Percentiles rank a stretch among this genome's conserved stretches.
phyloP scores from a whole-genome alignment of 1,139 yeast species.

The Hemisphaericaspora xylofermentans region DNA sequence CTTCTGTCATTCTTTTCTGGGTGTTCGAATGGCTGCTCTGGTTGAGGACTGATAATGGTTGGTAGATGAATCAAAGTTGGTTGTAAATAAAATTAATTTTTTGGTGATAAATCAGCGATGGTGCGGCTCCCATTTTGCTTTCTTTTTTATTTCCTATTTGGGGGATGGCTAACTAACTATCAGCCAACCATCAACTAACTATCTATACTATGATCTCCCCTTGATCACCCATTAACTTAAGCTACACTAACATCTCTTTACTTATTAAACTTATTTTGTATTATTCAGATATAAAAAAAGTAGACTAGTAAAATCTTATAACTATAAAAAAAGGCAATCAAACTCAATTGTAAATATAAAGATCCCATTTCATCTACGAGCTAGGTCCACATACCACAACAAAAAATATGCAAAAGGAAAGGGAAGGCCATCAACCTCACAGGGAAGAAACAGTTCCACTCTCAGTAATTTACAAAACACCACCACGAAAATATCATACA shows the following conservation, averaged over 20 bases:
- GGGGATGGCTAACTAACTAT: neutral
- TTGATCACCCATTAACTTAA: too few relatives aligned
- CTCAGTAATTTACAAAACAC: conserved; percentile 6
- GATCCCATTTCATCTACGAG: too few relatives aligned
- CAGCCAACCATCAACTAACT: neutral
- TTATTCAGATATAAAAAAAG: too few relatives aligned
- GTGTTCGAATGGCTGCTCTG: neutral
- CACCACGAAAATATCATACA: conserved; percentile 2
- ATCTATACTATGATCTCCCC: neutral
- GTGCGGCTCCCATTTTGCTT: conserved; percentile 3
- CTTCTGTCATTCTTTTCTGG: neutral
- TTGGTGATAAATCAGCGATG: too few relatives aligned
- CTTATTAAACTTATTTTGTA: too few relatives aligned
- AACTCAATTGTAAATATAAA: too few relatives aligned
- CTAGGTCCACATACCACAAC: neutral
- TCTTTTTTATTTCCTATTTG: neutral
- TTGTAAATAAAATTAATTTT: too few relatives aligned
- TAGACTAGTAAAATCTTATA: too few relatives aligned
- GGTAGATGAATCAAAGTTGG: neutral
- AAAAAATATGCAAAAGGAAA: conserved; percentile 1
- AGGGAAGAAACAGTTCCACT: neutral
- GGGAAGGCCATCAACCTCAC: too few relatives aligned
- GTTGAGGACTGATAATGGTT: neutral
- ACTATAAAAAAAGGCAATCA: too few relatives aligned
- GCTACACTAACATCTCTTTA: too few relatives aligned